Conservation (phyloP, 352 stramenopile species). For the Phytophthora melonis region DNA sequence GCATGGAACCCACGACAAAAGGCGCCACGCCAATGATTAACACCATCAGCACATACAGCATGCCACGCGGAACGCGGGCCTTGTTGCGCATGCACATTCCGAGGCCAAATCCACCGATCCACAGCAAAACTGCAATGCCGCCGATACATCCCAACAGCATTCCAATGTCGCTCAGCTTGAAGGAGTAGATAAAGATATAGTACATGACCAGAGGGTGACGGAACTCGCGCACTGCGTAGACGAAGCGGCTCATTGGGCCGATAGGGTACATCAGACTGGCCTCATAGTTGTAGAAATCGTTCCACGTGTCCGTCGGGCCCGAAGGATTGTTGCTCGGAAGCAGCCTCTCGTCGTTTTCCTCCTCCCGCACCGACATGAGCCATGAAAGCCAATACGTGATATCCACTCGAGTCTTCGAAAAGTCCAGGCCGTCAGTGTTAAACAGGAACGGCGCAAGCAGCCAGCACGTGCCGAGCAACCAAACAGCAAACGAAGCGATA, state of each 20-base stretch:
- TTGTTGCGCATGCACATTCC: conserved; percentile 73
- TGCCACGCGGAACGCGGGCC: conserved; percentile 51
- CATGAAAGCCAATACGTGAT: conserved; percentile 84
- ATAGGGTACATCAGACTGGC: conserved; percentile 70
- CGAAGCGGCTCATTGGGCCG: conserved; percentile 68
- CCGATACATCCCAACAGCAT: conserved; percentile 70
- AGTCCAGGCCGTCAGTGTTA: conserved; percentile 90
- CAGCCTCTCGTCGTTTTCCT: conserved; percentile 54
- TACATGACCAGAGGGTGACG: conserved; percentile 87
- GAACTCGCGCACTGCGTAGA: conserved; percentile 79
- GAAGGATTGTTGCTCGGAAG: conserved; percentile 39
- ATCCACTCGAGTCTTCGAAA: conserved; percentile 86
- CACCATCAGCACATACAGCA: conserved; percentile 80
- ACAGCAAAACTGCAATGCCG: conserved; percentile 68
- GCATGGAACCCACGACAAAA: conserved; percentile 67
- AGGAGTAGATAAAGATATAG: conserved; percentile 81
- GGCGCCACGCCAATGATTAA: conserved; percentile 66
- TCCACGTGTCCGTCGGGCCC: conserved; percentile 66
- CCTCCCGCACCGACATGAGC: conserved; percentile 75
- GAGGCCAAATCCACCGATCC: conserved; percentile 69
- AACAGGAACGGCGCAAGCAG: conserved; percentile 88
- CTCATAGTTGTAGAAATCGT: conserved; percentile 85
- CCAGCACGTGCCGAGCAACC: conserved; percentile 84
- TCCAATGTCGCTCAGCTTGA: conserved; percentile 72
- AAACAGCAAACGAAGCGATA: conserved; percentile 89